Evolutionary conservation across 148 eudicot genomes (phyloP).

Genomic region (Chenopodium quinoa): DNA sequence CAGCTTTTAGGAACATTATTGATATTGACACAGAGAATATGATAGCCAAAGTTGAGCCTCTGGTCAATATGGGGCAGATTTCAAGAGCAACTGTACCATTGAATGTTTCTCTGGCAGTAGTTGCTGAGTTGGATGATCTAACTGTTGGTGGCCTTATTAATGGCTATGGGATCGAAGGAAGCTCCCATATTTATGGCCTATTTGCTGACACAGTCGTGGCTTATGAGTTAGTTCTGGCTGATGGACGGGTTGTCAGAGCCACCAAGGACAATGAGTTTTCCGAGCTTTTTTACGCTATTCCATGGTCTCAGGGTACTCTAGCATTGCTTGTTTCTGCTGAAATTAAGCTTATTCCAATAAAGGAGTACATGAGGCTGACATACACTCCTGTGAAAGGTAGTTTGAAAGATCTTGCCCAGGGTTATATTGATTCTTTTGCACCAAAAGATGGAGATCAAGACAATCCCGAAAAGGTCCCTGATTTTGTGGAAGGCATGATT

Average conservation of each 20-base stretch:
- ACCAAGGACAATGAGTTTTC: conserved; percentile 84
- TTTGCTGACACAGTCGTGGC: conserved; percentile 93
- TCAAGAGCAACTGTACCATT: conserved; percentile 75
- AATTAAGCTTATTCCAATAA: conserved; percentile 77
- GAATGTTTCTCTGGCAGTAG: conserved; percentile 88
- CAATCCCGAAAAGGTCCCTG: conserved; percentile 74
- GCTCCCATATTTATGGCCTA: conserved; percentile 83
- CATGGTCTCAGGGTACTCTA: conserved; percentile 95
- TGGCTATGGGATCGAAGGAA: conserved; percentile 94
- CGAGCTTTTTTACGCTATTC: conserved; percentile 81
- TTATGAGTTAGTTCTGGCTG: conserved; percentile 78
- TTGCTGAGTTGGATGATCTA: conserved; percentile 88
- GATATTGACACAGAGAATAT: conserved; percentile 70
- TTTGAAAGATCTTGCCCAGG: conserved; percentile 76
- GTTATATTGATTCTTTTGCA: conserved; percentile 70
- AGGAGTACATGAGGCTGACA: conserved; percentile 84
- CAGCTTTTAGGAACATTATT: conserved; percentile 68
- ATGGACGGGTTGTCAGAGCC: conserved; percentile 77
- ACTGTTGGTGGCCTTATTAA: conserved; percentile 92
- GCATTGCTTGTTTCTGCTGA: conserved; percentile 90
- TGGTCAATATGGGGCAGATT: conserved; percentile 94
- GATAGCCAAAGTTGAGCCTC: conserved; percentile 75
- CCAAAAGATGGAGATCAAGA: conserved; percentile 86
- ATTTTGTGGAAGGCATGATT: conserved; percentile 75
- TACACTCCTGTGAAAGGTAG: conserved; percentile 72